Evolutionary conservation across 352 stramenopile genomes (phyloP).

Genomic region (Pilasporangium apinafurcum): DNA sequence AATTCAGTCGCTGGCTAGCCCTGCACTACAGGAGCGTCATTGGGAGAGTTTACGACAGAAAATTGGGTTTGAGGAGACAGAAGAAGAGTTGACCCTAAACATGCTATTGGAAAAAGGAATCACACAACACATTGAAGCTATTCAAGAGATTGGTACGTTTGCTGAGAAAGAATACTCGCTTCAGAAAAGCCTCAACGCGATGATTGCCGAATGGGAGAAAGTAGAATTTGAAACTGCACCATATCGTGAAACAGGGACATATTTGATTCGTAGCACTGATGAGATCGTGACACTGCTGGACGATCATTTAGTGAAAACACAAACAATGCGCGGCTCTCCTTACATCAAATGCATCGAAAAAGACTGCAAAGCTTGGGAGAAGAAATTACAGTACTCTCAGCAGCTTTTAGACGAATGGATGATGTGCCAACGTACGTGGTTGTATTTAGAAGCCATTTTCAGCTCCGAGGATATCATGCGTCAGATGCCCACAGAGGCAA

Average conservation of each 20-base stretch:
- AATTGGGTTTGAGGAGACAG: constrained; percentile 82
- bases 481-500: constrained; percentile 91
- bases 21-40: constrained; percentile 89
- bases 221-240: constrained; percentile 90
- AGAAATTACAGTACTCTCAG: constrained; percentile 86
- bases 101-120: constrained; percentile 80
- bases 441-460: constrained; percentile 96
- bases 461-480: constrained; percentile 94
- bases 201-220: constrained; percentile 93
- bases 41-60: constrained; percentile 89
- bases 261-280: constrained; percentile 76
- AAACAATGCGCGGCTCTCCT: constrained; percentile 93
- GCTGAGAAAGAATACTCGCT: constrained; percentile 95
- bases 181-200: constrained; percentile 90
- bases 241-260: constrained; percentile 93
- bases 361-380: constrained; percentile 86
- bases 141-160: constrained; percentile 87
- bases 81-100: constrained; percentile 83
- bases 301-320: constrained; percentile 93
- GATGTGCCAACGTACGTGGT: constrained; percentile 90
- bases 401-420: constrained; percentile 94
- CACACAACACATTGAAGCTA: constrained; percentile 84
- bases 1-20: constrained; percentile 89
- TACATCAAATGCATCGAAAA: constrained; percentile 94
- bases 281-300: constrained; percentile 91